phyloP scores from a whole-genome alignment of 2,329 filamentous ascomycete genomes.

The Fusarium graminum region DNA sequence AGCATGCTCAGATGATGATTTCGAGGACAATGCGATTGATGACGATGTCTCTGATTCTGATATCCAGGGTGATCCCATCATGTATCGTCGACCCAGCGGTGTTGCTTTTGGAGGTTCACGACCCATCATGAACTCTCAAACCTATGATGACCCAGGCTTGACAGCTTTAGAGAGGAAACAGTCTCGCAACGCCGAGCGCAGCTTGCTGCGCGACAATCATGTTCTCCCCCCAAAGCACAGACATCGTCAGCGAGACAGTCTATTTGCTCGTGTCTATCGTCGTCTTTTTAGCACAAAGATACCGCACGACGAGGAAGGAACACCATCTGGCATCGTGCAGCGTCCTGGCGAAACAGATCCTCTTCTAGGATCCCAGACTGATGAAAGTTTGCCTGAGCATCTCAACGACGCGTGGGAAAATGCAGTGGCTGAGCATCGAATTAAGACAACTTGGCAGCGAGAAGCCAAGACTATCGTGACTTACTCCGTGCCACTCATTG shows the following conservation, averaged over 20 bases:
- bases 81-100: constrained; percentile 82
- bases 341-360: constrained; percentile 58
- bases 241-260: constrained; percentile 49
- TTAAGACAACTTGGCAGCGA: constrained; percentile 91
- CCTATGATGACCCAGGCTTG: constrained; percentile 61
- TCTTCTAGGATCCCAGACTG: constrained; percentile 55
- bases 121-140: constrained; percentile 74
- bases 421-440: constrained; percentile 82
- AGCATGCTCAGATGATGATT: constrained; percentile 71
- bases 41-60: constrained; percentile 53
- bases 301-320: constrained; percentile 54
- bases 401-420: constrained; percentile 86
- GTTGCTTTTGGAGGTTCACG: constrained; percentile 79
- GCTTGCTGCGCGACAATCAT: constrained; percentile 74
- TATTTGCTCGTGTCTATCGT: constrained; percentile 60
- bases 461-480: constrained; percentile 84
- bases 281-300: constrained; percentile 70
- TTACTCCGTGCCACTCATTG: constrained; percentile 77
- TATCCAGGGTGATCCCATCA: constrained; percentile 60
- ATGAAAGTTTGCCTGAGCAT: constrained; percentile 63
- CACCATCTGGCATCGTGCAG: constrained; percentile 52
- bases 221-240: constrained; percentile 72
- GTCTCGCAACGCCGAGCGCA: constrained; percentile 69
- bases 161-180: constrained; percentile 69
- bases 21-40: constrained; percentile 51